These are phyloP conservation scores for Fomitopsis palustris DNA, from an alignment of 1,284 basidiomycete genomes.

Conservation along the genomic window DNA sequence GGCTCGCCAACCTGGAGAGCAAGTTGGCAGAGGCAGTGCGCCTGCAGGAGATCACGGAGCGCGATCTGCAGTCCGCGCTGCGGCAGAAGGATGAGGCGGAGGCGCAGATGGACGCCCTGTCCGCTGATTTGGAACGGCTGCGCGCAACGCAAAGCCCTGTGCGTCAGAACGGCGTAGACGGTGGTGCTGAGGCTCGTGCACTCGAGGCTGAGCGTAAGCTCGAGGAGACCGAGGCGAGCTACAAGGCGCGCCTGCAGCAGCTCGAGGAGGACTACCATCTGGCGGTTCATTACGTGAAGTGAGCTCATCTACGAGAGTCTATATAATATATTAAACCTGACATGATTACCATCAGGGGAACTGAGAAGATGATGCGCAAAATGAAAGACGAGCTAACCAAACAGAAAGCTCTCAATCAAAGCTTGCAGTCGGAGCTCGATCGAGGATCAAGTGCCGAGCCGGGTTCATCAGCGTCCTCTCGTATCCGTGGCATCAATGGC, in stretches of 20 bases:
- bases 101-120: constrained; percentile 59
- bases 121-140: constrained; percentile 62
- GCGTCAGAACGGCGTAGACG: constrained; percentile 26
- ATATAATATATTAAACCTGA: constrained; percentile 21
- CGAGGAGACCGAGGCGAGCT: constrained; percentile 74
- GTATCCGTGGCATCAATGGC: constrained; percentile 67
- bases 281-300: constrained; percentile 91
- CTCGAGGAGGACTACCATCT: constrained; percentile 95
- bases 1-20: constrained; percentile 69
- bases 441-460: constrained; percentile 59
- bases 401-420: constrained; percentile 78
- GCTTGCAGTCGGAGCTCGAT: constrained; percentile 81
- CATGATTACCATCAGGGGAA: constrained; percentile 61
- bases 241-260: constrained; percentile 75
- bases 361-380: constrained; percentile 97
- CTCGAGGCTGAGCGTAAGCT: constrained; percentile 71
- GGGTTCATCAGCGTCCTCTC: constrained; percentile 36
- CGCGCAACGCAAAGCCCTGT: constrained; percentile 51
- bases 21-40: constrained; percentile 71
- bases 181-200: constrained; percentile 49
- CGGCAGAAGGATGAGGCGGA: constrained; percentile 74
- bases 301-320: constrained; percentile 33
- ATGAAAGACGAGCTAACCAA: constrained; percentile 95
- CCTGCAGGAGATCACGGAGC: constrained; percentile 71
- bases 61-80: constrained; percentile 61